phyloP scores from a whole-genome alignment of 2,329 filamentous ascomycete species.

The Apiospora sp. region DNA sequence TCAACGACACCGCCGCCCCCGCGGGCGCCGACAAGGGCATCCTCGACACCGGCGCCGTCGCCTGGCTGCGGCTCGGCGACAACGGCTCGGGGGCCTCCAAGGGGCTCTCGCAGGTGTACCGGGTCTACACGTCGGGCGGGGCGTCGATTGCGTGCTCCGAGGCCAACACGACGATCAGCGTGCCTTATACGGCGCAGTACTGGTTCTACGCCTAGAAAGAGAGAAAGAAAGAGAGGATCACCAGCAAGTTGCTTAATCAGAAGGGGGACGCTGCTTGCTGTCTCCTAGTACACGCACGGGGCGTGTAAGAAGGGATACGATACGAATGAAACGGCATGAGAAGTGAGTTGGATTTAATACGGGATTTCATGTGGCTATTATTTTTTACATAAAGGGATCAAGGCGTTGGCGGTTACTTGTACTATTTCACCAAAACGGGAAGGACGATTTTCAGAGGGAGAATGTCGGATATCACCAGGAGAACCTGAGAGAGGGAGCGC shows the following conservation, averaged over 20 bases:
- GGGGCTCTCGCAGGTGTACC: conserved; percentile 56
- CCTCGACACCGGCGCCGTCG: conserved; percentile 59
- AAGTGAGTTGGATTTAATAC: background rate
- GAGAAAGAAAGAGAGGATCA: background rate
- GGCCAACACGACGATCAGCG: conserved; percentile 54
- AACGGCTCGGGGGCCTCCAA: conserved; percentile 44
- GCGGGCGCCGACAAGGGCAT: conserved; percentile 53
- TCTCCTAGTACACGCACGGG: background rate
- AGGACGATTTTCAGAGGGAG: background rate
- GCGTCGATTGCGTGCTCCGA: conserved; percentile 51
- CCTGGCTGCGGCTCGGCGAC: conserved; percentile 60
- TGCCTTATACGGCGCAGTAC: conserved; percentile 65
- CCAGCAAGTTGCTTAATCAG: too few relatives aligned
- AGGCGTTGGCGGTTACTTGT: background rate
- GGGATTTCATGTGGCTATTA: background rate
- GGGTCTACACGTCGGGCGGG: conserved; percentile 63
- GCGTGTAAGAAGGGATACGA: background rate
- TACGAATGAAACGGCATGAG: background rate
- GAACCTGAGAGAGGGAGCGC: background rate
- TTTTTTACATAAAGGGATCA: background rate
- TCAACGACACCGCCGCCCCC: conserved; percentile 61
- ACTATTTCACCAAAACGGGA: background rate
- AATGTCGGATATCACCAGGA: background rate
- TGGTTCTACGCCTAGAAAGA: conserved; percentile 59
- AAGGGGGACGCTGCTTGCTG: too few relatives aligned